Evolutionary conservation across 2,329 filamentous ascomycete genomes (phyloP).

Genomic region (Escovopsis sp.): DNA sequence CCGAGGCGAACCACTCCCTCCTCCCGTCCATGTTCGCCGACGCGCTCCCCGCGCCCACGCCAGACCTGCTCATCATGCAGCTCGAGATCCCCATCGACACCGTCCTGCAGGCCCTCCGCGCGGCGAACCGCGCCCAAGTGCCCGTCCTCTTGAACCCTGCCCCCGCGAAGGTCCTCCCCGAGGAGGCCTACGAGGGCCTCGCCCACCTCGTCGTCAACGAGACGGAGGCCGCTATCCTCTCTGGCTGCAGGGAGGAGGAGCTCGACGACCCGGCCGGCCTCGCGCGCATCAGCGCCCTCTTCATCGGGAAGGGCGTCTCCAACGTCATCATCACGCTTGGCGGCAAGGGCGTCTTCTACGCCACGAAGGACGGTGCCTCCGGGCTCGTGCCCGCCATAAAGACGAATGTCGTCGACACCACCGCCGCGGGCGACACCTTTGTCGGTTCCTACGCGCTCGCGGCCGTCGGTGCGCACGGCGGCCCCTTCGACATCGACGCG

Average conservation of each 20-base stretch:
- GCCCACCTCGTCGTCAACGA: constrained; percentile 81
- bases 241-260: constrained; percentile 33
- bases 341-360: constrained; percentile 58
- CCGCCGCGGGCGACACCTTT: constrained; percentile 88
- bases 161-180: constrained; percentile 54
- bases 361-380: constrained; percentile 25
- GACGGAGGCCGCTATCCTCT: constrained; percentile 67
- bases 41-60: constrained; percentile 20
- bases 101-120: constrained; percentile 43
- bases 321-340: constrained; percentile 79
- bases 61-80: constrained; percentile 58
- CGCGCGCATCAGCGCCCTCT: constrained; percentile 35
- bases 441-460: constrained; percentile 74
- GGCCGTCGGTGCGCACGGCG: constrained; percentile 34
- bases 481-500: constrained; percentile 36
- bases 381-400: constrained; percentile 47
- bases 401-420: constrained; percentile 75
- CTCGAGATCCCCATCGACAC: constrained; percentile 59
- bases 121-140: constrained; percentile 31
- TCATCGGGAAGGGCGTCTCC: constrained; percentile 53
- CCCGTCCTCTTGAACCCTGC: constrained; percentile 75
- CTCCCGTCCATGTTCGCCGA: constrained; percentile 19
- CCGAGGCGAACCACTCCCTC: constrained; percentile 51
- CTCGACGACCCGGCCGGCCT: constrained; percentile 32
- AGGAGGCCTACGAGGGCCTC: constrained; percentile 48